Base-by-base conservation (phyloP, 108 stramenopile species). In the Chaetoceros muelleri region DNA sequence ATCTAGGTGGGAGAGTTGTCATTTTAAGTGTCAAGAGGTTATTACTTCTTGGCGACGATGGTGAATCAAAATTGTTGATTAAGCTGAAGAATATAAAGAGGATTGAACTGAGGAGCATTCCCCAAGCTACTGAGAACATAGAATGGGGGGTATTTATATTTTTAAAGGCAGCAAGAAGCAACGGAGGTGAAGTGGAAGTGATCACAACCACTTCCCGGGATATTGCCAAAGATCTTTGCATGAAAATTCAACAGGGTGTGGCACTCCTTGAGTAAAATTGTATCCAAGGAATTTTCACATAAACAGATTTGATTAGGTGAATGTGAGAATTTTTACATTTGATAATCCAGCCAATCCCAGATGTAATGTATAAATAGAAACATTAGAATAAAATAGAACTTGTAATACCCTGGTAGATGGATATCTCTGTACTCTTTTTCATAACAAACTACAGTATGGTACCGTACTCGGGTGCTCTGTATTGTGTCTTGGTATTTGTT, bases 171-270 rank as follows among this genome's bases (percentile, higher is more conserved):
- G 60, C 72, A 2, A 57, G 75, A 44, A 46, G 52, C 28, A 79
- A 79, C 45, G 79, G 76, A 46, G 73, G 66, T 49, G 79, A 80
- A 7, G 61, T 75, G 10, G 78, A 85, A 66, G 75, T 76, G 13
- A 65, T 85, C 22, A 50, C 46, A 17, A 79, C 80, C 40, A 19
- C 56, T n/a, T 47, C 60, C 28, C 50, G 70, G 53, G 49, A 68
- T 18, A 64, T 74, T 46, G 84, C 80, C 2, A 44, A 48, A 8
- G 66, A 68, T 1, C 46, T 83, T 1, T 61, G 73, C 30, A 20
- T 49, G 24, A 48, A 70, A 17, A 49, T 80, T 2, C 52, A 74
- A 47, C 61, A 58, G 40, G 79, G 75, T 24, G 58, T 76, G 13
- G 13, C 44, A 23, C 2, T 17, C 8, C 22, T 48, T 24, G 46